phyloP scores from a whole-genome alignment of 2,329 filamentous ascomycete genomes.

The Pseudocercospora cruenta region DNA sequence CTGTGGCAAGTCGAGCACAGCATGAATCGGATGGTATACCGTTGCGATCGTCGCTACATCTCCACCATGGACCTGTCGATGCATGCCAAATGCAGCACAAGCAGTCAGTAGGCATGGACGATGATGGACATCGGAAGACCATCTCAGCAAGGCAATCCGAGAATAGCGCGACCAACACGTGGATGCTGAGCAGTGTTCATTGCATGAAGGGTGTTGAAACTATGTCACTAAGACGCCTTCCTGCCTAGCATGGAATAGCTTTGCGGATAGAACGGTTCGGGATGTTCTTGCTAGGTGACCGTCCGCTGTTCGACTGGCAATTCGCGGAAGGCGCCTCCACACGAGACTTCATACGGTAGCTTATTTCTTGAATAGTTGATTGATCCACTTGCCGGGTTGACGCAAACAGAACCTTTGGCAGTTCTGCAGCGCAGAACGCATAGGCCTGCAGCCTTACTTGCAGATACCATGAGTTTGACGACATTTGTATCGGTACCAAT shows the following conservation, averaged over 20 bases:
- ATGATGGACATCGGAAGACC: neutral
- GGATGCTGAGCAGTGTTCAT: neutral
- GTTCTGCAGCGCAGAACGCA: no score
- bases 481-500: neutral
- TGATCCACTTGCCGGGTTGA: neutral
- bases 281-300: neutral
- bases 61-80: neutral
- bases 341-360: neutral
- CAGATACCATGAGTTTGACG: neutral
- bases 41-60: neutral
- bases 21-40: neutral
- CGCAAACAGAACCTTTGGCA: neutral
- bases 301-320: neutral
- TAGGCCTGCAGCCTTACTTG: neutral
- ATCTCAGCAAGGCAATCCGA: neutral
- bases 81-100: neutral
- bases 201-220: neutral
- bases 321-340: neutral
- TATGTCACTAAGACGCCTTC: neutral
- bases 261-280: neutral
- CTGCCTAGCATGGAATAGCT: neutral
- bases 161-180: neutral
- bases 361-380: neutral
- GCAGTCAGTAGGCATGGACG: neutral
- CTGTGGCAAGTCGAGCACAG: neutral